These are phyloP conservation scores for Apiotrichum gracile DNA, from an alignment of 1,284 basidiomycete genomes.

Conservation along the genomic window DNA sequence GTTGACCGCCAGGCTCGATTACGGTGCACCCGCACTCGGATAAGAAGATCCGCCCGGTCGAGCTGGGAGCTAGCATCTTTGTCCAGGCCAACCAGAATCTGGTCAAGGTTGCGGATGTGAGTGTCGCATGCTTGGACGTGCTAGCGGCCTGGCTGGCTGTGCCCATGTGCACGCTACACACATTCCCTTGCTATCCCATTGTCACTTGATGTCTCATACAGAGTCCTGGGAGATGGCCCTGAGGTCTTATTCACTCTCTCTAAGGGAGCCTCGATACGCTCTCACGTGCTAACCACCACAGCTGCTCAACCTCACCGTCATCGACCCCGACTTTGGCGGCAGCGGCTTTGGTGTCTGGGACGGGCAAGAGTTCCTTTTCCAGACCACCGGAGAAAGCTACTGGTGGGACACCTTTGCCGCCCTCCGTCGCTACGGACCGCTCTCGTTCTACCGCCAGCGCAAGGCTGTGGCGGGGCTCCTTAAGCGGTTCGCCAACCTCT, in stretches of 20 bases:
- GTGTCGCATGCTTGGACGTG: no score
- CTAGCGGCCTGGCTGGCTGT: no score
- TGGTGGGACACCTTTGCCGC: conserved; percentile 71
- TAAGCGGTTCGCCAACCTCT: conserved; percentile 31
- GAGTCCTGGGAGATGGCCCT: no score
- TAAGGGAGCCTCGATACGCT: neutral
- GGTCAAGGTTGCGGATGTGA: conserved; percentile 70
- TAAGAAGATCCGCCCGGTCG: conserved; percentile 58
- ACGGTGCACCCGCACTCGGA: conserved; percentile 72
- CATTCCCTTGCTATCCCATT: neutral
- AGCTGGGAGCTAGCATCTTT: conserved; percentile 83
- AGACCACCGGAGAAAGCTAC: conserved; percentile 49
- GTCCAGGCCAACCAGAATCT: conserved; percentile 74
- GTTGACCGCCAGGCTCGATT: conserved; percentile 57
- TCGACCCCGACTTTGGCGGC: conserved; percentile 50
- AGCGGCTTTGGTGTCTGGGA: conserved; percentile 51
- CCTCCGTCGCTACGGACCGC: conserved; percentile 73
- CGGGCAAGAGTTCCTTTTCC: conserved; percentile 64
- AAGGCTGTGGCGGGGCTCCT: conserved; percentile 34
- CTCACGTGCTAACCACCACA: conserved; percentile 1
- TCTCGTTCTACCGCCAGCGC: conserved; percentile 58
- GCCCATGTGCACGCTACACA: no score
- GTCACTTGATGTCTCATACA: neutral
- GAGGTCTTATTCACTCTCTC: no score
- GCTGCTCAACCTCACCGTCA: conserved; percentile 67